Evolutionary conservation across 768 basidiomycete genomes (phyloP), one percentile per base, ranked within the genome.

Genomic region (Mycena sanguinolenta): DNA sequence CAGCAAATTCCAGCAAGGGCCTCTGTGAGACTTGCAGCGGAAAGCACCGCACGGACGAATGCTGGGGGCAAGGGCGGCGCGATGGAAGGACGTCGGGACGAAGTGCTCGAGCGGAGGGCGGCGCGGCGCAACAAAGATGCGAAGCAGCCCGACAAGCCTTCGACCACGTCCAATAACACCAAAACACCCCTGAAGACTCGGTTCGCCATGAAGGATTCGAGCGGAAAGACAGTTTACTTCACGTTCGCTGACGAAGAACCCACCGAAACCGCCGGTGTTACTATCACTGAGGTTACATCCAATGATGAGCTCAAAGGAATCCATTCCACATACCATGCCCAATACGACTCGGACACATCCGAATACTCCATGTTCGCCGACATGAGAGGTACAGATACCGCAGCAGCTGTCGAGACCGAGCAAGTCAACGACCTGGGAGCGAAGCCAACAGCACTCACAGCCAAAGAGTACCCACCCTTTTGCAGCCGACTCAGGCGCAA

Each of bases 401-500:
- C 38, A n/a, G n/a, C 38, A 38, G 1, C 27, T 28, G 36, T 25
- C 17, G 13, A 58, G 12, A 23, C 17, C 42, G 23, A 42, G 16
- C 36, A 39, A 19, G 8, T 58, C 38, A 4, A 27, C 4, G 27
- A 30, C 28, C 32, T 53, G 12, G 36, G 36, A 5, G 23, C 36
- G 21, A n/a, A n/a, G n/a, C n/a, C n/a, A n/a, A 19, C 4, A 19
- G 17, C 1, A 7, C 44, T 46, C 44, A 46, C 13, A 14, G 13
- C 44, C 14, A 46, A 46, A 12, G 44, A 46, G 12, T 38, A 38
- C n/a, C 4, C 12, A 38, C 38, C 38, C 38, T 7, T 46, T 19
- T 13, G 14, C 46, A 21, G 57, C 64, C 13, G 73, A 71, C 52
- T 54, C 53, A 19, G 71, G 70, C n/a, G 66, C 66, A 2, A 68